These are phyloP conservation scores for Nannizzia gypsea DNA, from an alignment of 2,329 filamentous ascomycete species.

Conservation along the genomic window DNA sequence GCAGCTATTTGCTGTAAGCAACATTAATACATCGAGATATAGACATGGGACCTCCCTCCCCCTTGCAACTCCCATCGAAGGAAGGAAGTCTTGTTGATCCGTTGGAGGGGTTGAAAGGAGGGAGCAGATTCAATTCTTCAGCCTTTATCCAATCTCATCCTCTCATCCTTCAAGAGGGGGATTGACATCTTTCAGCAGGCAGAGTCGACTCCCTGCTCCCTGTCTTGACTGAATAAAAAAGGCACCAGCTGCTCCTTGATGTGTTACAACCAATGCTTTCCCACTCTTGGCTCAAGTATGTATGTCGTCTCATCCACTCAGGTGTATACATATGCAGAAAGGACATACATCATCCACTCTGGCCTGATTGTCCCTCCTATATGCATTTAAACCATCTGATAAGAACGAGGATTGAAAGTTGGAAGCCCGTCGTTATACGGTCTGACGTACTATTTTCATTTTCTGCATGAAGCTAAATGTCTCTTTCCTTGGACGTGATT, in stretches of 20 bases:
- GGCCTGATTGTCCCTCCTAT: neutral
- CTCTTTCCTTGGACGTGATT: neutral
- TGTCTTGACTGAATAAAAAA: neutral
- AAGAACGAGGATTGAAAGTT: neutral
- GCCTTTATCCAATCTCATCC: neutral
- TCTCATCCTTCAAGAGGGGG: neutral
- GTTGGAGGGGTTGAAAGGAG: neutral
- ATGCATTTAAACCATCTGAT: neutral
- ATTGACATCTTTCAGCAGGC: neutral
- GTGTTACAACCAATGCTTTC: neutral
- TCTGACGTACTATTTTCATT: neutral
- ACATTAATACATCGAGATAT: neutral
- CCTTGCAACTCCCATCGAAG: neutral
- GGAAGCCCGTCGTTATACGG: neutral
- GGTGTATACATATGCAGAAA: neutral
- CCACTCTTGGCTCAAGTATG: neutral
- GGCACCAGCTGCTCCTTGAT: neutral
- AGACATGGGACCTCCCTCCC: neutral
- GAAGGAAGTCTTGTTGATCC: neutral
- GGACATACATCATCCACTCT: neutral
- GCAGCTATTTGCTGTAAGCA: neutral
- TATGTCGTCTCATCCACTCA: neutral
- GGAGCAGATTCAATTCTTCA: neutral
- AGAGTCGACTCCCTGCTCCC: neutral
- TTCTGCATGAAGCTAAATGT: neutral